phyloP scores from a whole-genome alignment of 805 yeast genomes.

The Starmerella vitae region DNA sequence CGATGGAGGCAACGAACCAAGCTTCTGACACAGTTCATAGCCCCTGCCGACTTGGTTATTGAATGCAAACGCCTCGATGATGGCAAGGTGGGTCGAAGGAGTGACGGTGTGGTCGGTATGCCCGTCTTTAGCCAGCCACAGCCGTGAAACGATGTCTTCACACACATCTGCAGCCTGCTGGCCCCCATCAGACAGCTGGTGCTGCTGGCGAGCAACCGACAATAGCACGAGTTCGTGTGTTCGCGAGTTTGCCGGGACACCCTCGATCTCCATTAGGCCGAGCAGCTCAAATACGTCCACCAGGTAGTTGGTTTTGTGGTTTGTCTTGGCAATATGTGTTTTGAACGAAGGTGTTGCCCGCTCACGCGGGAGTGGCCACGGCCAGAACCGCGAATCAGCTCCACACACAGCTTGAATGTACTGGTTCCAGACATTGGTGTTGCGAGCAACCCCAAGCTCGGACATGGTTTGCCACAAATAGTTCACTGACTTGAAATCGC shows the following conservation, averaged over 20 bases:
- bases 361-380: conserved; percentile 15
- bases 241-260: conserved; percentile 23
- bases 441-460: conserved; percentile 13
- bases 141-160: conserved; percentile 17
- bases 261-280: conserved; percentile 17
- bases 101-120: conserved; percentile 16
- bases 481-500: conserved; percentile 16
- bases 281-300: conserved; percentile 3
- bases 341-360: conserved; percentile 6
- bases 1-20: conserved; percentile 15
- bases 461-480: conserved; percentile 23
- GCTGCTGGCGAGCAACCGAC: conserved; percentile 24
- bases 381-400: conserved; percentile 24
- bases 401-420: conserved; percentile 26
- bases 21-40: conserved; percentile 11
- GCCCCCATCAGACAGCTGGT: conserved; percentile 9
- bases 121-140: conserved; percentile 22
- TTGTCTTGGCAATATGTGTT: neutral
- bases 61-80: conserved; percentile 22
- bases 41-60: conserved; percentile 21
- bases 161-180: conserved; percentile 8
- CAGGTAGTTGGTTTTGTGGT: neutral
- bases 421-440: conserved; percentile 26
- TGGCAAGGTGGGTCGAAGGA: conserved; percentile 18
- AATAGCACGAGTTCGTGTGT: conserved; percentile 27